Evolutionary conservation across 2,329 filamentous ascomycete genomes (phyloP).

Genomic region (Dendrostoma leiphaemia): DNA sequence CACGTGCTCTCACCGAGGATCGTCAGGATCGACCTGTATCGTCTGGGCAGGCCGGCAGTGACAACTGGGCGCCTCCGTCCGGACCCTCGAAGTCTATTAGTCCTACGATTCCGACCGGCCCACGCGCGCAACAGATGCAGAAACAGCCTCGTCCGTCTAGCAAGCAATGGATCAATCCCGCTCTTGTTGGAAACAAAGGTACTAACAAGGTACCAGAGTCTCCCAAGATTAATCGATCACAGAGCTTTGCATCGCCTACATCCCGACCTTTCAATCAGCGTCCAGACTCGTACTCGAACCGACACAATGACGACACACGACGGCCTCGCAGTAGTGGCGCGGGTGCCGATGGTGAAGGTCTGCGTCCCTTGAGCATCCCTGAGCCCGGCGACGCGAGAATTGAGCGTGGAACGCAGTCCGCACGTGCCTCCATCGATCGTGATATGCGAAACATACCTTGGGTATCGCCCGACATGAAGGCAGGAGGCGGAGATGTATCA

Average conservation of each 20-base stretch:
- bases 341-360: constrained; percentile 43
- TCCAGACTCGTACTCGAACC: constrained; percentile 35
- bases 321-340: constrained; percentile 54
- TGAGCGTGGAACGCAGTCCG: constrained; percentile 38
- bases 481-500: constrained; percentile 19
- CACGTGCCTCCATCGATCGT: constrained; percentile 30
- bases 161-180: constrained; percentile 60
- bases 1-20: constrained; percentile 49
- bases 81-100: constrained; percentile 47
- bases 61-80: constrained; percentile 35
- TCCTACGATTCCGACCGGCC: constrained; percentile 51
- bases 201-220: constrained; percentile 45
- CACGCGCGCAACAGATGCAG: constrained; percentile 47
- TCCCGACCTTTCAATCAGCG: constrained; percentile 32
- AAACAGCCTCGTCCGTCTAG: constrained; percentile 48
- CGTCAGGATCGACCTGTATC: constrained; percentile 49
- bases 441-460: constrained; percentile 23
- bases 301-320: constrained; percentile 40
- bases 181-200: constrained; percentile 36
- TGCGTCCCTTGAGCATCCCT: constrained; percentile 39
- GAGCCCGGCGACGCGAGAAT: constrained; percentile 46
- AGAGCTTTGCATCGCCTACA: constrained; percentile 44
- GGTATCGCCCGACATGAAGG: constrained; percentile 21
- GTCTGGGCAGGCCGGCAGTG: constrained; percentile 36
- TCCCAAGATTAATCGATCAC: constrained; percentile 49